Evolutionary conservation across 1,284 basidiomycete genomes (phyloP).

Genomic region (Cerrena zonata): DNA sequence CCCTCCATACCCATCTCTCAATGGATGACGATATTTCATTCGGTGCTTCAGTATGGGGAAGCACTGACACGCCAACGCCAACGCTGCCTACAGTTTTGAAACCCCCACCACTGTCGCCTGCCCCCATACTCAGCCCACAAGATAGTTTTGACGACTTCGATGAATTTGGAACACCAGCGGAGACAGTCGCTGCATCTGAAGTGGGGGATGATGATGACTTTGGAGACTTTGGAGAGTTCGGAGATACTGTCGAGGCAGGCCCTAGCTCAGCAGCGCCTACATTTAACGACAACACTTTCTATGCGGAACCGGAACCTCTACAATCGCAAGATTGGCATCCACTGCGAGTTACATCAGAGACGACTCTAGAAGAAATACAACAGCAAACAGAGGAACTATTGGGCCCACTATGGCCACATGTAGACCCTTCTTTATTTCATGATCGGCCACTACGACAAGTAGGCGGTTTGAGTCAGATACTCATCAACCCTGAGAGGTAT

Average conservation of each 20-base stretch:
- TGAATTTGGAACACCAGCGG: conserved; percentile 58
- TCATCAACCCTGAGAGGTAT: conserved; percentile 72
- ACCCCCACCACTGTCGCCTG: conserved; percentile 18
- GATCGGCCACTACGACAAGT: conserved; percentile 74
- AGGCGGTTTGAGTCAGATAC: conserved; percentile 73
- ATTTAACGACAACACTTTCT: conserved; percentile 41
- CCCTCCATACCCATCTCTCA: background rate
- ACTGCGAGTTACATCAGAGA: conserved; percentile 59
- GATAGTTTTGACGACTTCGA: conserved; percentile 51
- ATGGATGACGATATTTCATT: conserved; percentile 72
- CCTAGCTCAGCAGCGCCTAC: conserved; percentile 12
- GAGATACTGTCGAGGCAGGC: conserved; percentile 48
- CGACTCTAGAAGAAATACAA: conserved; percentile 51
- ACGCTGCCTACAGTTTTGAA: conserved; percentile 16
- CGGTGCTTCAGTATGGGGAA: conserved; percentile 68
- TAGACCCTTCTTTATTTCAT: conserved; percentile 48
- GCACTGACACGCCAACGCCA: conserved; percentile 34
- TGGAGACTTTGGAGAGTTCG: conserved; percentile 84
- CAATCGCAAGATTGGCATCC: conserved; percentile 52
- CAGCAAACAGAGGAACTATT: conserved; percentile 63
- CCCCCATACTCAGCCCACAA: conserved; percentile 20
- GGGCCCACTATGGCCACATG: conserved; percentile 53
- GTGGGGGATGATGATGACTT: conserved; percentile 63
- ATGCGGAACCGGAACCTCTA: conserved; percentile 37
- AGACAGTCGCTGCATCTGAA: conserved; percentile 32